These are phyloP conservation scores for Castanospermum australe DNA, from an alignment of 306 rosid genomes.

Conservation along the genomic window DNA sequence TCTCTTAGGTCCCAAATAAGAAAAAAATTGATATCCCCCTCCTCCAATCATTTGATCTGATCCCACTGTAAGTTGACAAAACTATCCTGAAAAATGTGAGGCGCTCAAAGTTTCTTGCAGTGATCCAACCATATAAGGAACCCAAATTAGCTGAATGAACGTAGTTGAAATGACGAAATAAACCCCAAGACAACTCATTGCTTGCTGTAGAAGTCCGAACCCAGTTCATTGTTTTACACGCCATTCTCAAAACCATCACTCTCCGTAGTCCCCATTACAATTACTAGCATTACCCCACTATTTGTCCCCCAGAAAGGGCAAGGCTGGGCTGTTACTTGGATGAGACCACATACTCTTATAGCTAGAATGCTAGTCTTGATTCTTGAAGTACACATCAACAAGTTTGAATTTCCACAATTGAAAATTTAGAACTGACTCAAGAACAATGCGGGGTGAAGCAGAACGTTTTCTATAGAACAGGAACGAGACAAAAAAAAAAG, in stretches of 20 bases:
- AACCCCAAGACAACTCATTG: slow-evolving; percentile 8
- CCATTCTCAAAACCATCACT: slow-evolving; percentile 22
- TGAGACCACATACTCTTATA: neutral
- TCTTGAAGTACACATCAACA: neutral
- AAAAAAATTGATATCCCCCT: neutral
- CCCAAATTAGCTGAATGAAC: neutral
- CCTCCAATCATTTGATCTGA: slow-evolving; percentile 19
- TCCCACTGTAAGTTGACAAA: slow-evolving; percentile 21
- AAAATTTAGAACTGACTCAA: neutral
- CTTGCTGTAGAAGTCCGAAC: neutral
- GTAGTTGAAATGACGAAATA: slow-evolving; percentile 24
- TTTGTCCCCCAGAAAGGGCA: neutral
- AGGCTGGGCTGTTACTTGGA: neutral
- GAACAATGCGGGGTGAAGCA: neutral
- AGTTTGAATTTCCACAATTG: neutral
- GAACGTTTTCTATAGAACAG: neutral
- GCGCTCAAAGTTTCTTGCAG: neutral
- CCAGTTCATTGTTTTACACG: neutral
- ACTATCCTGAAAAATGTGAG: slow-evolving; percentile 30
- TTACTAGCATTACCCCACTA: slow-evolving; percentile 12
- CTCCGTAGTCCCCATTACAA: slow-evolving; percentile 35
- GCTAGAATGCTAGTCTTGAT: neutral
- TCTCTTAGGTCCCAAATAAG: slow-evolving; percentile 17
- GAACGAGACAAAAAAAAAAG: neutral
- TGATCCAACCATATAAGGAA: neutral